Base-by-base conservation (phyloP, 805 yeast species). In the Pichia insulana region DNA sequence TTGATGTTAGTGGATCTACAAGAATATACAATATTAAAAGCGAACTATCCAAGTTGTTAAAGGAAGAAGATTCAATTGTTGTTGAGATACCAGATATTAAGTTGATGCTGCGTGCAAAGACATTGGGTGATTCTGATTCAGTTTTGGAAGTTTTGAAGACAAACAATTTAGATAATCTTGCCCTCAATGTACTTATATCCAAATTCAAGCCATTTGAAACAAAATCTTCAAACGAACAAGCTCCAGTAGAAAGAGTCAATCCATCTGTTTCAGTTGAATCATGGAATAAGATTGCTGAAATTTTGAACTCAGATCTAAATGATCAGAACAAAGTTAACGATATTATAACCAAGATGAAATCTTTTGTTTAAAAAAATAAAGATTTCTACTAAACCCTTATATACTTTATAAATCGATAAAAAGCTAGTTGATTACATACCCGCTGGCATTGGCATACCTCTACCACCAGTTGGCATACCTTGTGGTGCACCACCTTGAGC, bases 401-500 rank as follows among this genome's bases (percentile, higher is more conserved):
- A 11, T 26, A 17, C 16, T 28, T n/a, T 30, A 19, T 36, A 36
- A n/a, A 41, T 18, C 36, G 36, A 36, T 15, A 15, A 7, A n/a
- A 26, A 32, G 9, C 11, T 28, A n/a, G 25, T 32, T 22, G n/a
- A 11, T 36, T 42, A 45, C 48, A 44, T 44, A 37, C 47, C 48
- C 30, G 37, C 39, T 18, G 50, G 50, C 48, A 57, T 57, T 40
- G 78, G 80, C 55, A 84, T 77, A 53, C 88, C 88, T 66, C 81
- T 75, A 42, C 87, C 89, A 61, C 89, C 74, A 31, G 46, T 40
- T 17, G 32, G 37, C 10, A 34, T 32, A 62, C 50, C 55, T 46
- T 47, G 49, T 34, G 39, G 42, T 61, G 53, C 56, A 48, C 51
- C 51, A 28, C 42, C 40, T 20, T 52, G 68, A 30, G 73, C 67